Evolutionary conservation across 192 early-diverging fungal species (phyloP), one percentile per base, ranked within the genome.

Genomic region (Gryganskiella cystojenkinii): DNA sequence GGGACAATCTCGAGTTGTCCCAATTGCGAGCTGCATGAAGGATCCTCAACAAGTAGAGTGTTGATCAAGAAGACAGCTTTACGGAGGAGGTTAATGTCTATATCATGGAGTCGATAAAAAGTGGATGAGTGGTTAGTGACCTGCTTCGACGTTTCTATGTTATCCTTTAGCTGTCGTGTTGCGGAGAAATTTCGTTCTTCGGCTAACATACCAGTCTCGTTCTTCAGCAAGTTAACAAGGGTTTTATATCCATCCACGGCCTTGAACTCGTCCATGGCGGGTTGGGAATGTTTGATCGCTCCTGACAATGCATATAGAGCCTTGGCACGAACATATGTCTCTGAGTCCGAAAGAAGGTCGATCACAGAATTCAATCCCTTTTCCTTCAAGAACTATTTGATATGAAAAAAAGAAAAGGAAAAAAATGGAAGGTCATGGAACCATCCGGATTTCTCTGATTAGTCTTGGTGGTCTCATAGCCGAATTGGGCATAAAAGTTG

Each of bases 221-320:
- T 82, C 24, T 84, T 68, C 69, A 87, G 56, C 35, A 93, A 67
- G 6, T 54, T 57, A 0, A 80, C 53, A 63, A 93, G 68, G 4
- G 60, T 71, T 31, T 71, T 73, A 56, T 80, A 84, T 2, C 86
- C 88, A 35, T 70, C 78, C 46, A 80, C 45, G 34, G 60, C 47
- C 57, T 88, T 78, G 61, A 93, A 90, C 70, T 87, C 85, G 0
- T 79, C 67, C 27, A 92, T 66, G 11, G 86, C 92, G 17, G 79
- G 68, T 22, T 74, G 62, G 44, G 80, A 88, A 30, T 89, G 81
- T 33, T 92, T 88, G 28, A 93, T 80, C 42, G 85, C 83, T 25
- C 91, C 86, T 47, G 90, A 91, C 17, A 92, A 78, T 52, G 91
- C 91, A 81, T 92, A 92, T 19, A 88, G 70, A 14, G 91, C 90